Conservation (phyloP, 164 flowering plant genomes). For the Sedum album region DNA sequence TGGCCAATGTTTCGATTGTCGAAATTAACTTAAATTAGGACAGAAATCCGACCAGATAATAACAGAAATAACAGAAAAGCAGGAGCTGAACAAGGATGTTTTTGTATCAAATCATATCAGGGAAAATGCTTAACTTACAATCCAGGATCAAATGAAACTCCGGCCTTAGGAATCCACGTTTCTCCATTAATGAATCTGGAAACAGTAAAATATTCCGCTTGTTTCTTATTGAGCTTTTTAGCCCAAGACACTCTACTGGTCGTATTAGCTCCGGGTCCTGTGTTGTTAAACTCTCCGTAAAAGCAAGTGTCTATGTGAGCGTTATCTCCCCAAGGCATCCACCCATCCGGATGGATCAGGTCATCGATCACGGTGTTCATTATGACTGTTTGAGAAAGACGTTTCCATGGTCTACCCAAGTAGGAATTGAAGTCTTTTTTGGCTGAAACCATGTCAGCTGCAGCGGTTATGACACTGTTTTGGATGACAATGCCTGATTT, state of each 20-base stretch:
- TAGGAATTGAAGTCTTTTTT: slow-evolving; percentile 21
- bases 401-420: slow-evolving; percentile 65
- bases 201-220: slow-evolving; percentile 24
- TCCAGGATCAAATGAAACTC: background rate
- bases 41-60: no score
- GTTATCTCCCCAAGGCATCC: slow-evolving; percentile 41
- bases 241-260: slow-evolving; percentile 40
- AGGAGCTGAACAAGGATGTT: no score
- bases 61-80: no score
- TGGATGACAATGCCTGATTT: slow-evolving; percentile 39
- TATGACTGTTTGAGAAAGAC: slow-evolving; percentile 28
- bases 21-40: no score
- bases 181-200: slow-evolving; percentile 27
- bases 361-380: slow-evolving; percentile 38
- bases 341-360: slow-evolving; percentile 41
- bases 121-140: background rate
- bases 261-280: slow-evolving; percentile 36
- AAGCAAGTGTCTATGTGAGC: slow-evolving; percentile 27
- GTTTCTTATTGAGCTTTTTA: slow-evolving; percentile 14
- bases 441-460: slow-evolving; percentile 17
- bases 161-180: slow-evolving; percentile 28
- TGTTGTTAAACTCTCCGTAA: slow-evolving; percentile 39
- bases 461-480: slow-evolving; percentile 36
- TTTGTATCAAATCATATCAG: no score
- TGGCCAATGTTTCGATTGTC: no score